These are phyloP conservation scores for Sonneratia caseolaris DNA, from an alignment of 345 rosid species.

Conservation along the genomic window DNA sequence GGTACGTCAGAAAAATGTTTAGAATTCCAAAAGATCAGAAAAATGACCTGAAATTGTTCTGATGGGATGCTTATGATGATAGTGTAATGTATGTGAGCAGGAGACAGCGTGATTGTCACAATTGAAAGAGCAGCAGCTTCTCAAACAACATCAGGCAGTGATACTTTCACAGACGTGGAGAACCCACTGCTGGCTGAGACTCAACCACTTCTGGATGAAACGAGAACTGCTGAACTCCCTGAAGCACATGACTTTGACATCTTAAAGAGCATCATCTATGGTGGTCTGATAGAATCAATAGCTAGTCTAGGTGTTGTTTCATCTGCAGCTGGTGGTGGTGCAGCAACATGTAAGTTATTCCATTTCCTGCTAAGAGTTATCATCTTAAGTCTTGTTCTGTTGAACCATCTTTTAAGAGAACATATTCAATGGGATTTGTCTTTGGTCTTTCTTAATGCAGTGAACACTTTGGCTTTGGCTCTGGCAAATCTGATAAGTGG, in stretches of 20 bases:
- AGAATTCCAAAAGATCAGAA: neutral
- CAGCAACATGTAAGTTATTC: constrained; percentile 52
- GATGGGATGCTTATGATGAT: neutral
- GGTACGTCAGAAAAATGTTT: constrained; percentile 13
- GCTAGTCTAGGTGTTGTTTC: constrained; percentile 71
- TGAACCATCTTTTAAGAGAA: neutral
- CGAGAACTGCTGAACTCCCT: constrained; percentile 6
- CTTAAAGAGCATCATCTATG: constrained; percentile 74
- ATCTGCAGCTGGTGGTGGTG: constrained; percentile 83
- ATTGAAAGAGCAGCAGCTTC: constrained; percentile 1
- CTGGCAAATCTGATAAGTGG: constrained; percentile 81
- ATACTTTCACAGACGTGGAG: neutral
- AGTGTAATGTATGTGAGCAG: constrained; percentile 15
- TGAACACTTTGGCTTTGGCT: constrained; percentile 65
- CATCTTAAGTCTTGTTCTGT: neutral
- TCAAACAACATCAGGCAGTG: neutral
- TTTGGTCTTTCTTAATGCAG: constrained; percentile 32
- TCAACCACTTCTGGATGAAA: constrained; percentile 11
- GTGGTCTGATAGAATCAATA: constrained; percentile 72
- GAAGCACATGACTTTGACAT: constrained; percentile 38
- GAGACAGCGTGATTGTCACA: neutral
- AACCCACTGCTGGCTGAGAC: constrained; percentile 6
- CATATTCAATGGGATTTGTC: neutral
- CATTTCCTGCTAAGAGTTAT: neutral
- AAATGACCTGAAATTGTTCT: neutral